These are phyloP conservation scores for Strobilomyces echinocephalus DNA, from an alignment of 768 basidiomycete genomes.

Conservation along the genomic window DNA sequence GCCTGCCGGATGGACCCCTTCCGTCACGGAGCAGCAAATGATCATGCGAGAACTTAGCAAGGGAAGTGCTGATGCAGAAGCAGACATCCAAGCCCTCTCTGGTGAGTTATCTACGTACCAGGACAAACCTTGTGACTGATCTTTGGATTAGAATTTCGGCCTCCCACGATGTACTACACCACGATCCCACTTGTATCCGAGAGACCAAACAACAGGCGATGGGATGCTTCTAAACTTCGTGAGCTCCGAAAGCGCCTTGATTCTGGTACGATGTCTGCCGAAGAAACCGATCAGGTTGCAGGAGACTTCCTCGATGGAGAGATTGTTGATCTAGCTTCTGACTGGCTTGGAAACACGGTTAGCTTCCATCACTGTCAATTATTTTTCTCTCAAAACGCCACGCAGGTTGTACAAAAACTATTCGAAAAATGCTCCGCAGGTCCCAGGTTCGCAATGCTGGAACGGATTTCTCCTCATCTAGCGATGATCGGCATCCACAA, in stretches of 20 bases:
- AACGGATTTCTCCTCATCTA: slow-evolving; percentile 87
- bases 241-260: slow-evolving; percentile 94
- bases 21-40: slow-evolving; percentile 94
- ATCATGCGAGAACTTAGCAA: slow-evolving; percentile 89
- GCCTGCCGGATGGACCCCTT: slow-evolving; percentile 61
- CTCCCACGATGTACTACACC: slow-evolving; percentile 94
- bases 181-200: slow-evolving; percentile 89
- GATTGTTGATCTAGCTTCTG: slow-evolving; percentile 90
- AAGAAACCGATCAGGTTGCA: slow-evolving; percentile 88
- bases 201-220: slow-evolving; percentile 76
- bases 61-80: slow-evolving; percentile 72
- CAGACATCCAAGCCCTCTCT: slow-evolving; percentile 78
- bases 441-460: slow-evolving; percentile 86
- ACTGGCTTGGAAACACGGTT: slow-evolving; percentile 95
- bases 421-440: slow-evolving; percentile 82
- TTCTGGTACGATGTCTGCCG: slow-evolving; percentile 74
- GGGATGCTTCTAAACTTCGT: slow-evolving; percentile 91
- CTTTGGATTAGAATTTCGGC: slow-evolving; percentile 67
- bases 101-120: slow-evolving; percentile 46
- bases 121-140: slow-evolving; percentile 1
- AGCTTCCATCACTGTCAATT: slow-evolving; percentile 9
- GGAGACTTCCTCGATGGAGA: slow-evolving; percentile 90
- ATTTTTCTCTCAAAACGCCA: slow-evolving; percentile 5
- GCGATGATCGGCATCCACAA: slow-evolving; percentile 99
- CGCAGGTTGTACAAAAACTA: slow-evolving; percentile 90